Conservation (phyloP, 2,329 filamentous ascomycete genomes). For the Lomentospora prolificans region DNA sequence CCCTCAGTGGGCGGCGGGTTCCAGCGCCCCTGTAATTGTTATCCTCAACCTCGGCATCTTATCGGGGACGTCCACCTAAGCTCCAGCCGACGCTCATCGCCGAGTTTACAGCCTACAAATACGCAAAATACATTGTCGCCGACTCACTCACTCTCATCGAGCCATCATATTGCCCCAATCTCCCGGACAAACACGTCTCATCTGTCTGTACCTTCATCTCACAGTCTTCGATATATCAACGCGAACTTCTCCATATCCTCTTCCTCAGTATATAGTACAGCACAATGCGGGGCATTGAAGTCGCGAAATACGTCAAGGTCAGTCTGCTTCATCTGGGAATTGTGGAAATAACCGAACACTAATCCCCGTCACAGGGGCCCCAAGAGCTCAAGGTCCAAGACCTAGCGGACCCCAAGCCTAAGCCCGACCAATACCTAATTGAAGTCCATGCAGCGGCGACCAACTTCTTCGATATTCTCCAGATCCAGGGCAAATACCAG, state of each 20-base stretch:
- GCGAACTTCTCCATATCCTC: too few species aligned
- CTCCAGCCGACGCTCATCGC: neutral
- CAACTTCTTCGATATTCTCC: conserved; percentile 96
- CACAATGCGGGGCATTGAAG: conserved; percentile 66
- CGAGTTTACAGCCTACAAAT: neutral
- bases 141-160: too few species aligned
- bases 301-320: conserved; percentile 67
- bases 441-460: conserved; percentile 77
- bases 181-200: too few species aligned
- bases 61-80: neutral
- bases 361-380: conserved; percentile 56
- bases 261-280: neutral
- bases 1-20: too few species aligned
- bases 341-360: too few species aligned
- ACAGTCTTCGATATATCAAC: too few species aligned
- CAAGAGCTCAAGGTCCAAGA: conserved; percentile 66
- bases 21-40: too few species aligned
- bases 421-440: conserved; percentile 71
- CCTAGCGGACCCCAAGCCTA: conserved; percentile 65
- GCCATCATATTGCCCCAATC: too few species aligned
- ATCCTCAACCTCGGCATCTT: neutral
- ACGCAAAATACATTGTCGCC: too few species aligned
- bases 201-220: too few species aligned
- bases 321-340: too few species aligned
- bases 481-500: conserved; percentile 94